These are phyloP conservation scores for Daedaleopsis sinensis DNA, from an alignment of 768 basidiomycete species.

Conservation along the genomic window DNA sequence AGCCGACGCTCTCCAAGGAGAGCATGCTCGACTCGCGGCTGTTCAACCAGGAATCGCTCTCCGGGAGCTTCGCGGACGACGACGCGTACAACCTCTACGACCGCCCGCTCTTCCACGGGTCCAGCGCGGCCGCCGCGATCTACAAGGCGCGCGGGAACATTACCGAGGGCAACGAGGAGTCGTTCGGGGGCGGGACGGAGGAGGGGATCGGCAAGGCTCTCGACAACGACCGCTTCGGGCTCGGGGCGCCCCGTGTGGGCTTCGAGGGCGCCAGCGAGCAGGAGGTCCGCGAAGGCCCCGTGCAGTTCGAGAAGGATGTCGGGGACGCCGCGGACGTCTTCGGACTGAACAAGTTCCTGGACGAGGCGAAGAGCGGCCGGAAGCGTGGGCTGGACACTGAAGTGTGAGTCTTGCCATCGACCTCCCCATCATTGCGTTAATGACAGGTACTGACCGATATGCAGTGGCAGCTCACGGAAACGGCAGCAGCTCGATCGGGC, in stretches of 20 bases:
- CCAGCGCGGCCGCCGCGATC: constrained; percentile 97
- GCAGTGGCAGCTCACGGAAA: constrained; percentile 63
- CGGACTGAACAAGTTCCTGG: constrained; percentile 94
- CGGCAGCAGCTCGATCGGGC: constrained; percentile 71
- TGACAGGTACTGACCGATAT: constrained; percentile 2
- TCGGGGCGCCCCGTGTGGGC: constrained; percentile 82
- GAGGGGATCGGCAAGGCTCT: constrained; percentile 91
- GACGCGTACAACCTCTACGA: constrained; percentile 97
- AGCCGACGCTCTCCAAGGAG: constrained; percentile 95
- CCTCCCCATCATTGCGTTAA: neutral
- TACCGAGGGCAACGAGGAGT: constrained; percentile 82
- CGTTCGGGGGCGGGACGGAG: constrained; percentile 93
- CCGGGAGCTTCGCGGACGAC: constrained; percentile 82
- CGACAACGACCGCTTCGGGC: constrained; percentile 90
- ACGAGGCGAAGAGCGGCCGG: constrained; percentile 94
- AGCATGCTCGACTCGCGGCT: constrained; percentile 96
- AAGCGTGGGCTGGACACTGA: constrained; percentile 85
- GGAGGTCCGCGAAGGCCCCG: constrained; percentile 89
- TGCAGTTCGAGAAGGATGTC: constrained; percentile 98
- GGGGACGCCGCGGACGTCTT: constrained; percentile 95
- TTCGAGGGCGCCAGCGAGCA: constrained; percentile 91
- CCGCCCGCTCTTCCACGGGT: constrained; percentile 93
- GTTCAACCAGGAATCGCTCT: constrained; percentile 94
- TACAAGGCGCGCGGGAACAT: constrained; percentile 95
- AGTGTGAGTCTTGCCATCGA: constrained; percentile 56